Evolutionary conservation across 2,329 filamentous ascomycete species (phyloP).

Genomic region (Ascochyta viciae-villosae): DNA sequence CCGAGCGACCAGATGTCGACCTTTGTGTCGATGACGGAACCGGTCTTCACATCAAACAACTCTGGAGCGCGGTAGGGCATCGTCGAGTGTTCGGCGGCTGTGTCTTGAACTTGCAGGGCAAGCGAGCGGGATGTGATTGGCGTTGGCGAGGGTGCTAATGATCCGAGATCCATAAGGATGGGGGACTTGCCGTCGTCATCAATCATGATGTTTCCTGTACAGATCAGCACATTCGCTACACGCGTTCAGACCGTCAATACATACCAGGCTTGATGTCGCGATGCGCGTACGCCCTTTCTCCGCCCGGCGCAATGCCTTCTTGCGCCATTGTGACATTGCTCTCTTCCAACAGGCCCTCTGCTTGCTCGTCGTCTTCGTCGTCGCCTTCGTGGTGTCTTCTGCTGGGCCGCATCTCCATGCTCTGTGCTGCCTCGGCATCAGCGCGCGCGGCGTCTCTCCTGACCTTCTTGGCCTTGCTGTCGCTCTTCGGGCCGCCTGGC

Average conservation of each 20-base stretch:
- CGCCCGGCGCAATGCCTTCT: slow-evolving; percentile 72
- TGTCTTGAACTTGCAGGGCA: slow-evolving; percentile 91
- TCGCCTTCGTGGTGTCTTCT: slow-evolving; percentile 54
- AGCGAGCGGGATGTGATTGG: slow-evolving; percentile 89
- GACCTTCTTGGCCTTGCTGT: slow-evolving; percentile 62
- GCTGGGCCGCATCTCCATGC: slow-evolving; percentile 52
- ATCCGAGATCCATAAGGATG: slow-evolving; percentile 97
- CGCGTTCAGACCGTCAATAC: slow-evolving; percentile 23
- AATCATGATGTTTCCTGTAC: slow-evolving; percentile 94
- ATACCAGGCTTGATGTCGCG: slow-evolving; percentile 95
- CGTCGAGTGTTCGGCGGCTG: slow-evolving; percentile 92
- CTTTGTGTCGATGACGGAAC: slow-evolving; percentile 89
- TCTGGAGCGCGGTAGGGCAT: slow-evolving; percentile 99
- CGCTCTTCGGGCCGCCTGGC: slow-evolving; percentile 57
- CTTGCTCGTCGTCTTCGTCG: slow-evolving; percentile 75
- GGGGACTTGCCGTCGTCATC: slow-evolving; percentile 86
- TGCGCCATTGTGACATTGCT: slow-evolving; percentile 73
- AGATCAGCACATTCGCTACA: slow-evolving; percentile 18
- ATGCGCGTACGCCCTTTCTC: slow-evolving; percentile 84
- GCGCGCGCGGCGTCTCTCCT: slow-evolving; percentile 63
- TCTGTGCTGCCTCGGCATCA: slow-evolving; percentile 57
- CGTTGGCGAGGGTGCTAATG: slow-evolving; percentile 83
- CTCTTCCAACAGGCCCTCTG: slow-evolving; percentile 83
- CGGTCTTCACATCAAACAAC: slow-evolving; percentile 97
- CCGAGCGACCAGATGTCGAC: slow-evolving; percentile 98